Base-by-base conservation (phyloP, 176 grass and related monocot genomes). In the Phoenix dactylifera region DNA sequence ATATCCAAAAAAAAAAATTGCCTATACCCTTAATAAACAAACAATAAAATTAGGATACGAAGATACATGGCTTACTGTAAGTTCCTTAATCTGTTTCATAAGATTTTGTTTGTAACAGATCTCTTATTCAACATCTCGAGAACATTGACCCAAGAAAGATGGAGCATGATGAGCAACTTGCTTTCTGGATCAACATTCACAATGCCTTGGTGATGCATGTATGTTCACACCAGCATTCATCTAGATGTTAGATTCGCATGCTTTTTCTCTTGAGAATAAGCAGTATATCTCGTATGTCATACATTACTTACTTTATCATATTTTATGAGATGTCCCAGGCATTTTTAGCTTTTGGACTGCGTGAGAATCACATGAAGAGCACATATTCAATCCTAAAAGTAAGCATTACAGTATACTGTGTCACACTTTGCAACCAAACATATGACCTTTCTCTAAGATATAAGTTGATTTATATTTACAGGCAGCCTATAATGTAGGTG, bases 401-500 rank as follows among this genome's bases (percentile, higher is more conserved):
- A 52, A 49, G 49, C 26, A 25, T 52, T 39, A 53, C 3, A 6
- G 30, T 28, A 12, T 15, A 7, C 26, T 32, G 10, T 3, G 35
- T 44, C 14, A 26, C 6, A 28, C 48, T 63, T 17, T 2, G 4
- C 10, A 1, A 14, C 4, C 6, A 28, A 63, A n/a, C 22, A 18
- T 26, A 23, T 55, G 12, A 22, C 9, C 9, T 44, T 54, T 55
- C n/a, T 6, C 35, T 35, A 6, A 63, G 76, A 57, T 71, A 4
- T 20, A 57, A 60, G 32, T n/a, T 81, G 49, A 81, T 79, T 55
- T 62, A 4, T 70, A 24, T 48, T 57, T 63, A 14, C 78, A 98
- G 94, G 94, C 94, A 59, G 81, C 85, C 74, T 98, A 98, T 62
- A 83, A 93, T 52, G 76, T 98, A 18, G 94, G 94, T 60, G 94